Evolutionary conservation across 495 filamentous ascomycete genomes (phyloP).

Genomic region (Penicillium goetzii): DNA sequence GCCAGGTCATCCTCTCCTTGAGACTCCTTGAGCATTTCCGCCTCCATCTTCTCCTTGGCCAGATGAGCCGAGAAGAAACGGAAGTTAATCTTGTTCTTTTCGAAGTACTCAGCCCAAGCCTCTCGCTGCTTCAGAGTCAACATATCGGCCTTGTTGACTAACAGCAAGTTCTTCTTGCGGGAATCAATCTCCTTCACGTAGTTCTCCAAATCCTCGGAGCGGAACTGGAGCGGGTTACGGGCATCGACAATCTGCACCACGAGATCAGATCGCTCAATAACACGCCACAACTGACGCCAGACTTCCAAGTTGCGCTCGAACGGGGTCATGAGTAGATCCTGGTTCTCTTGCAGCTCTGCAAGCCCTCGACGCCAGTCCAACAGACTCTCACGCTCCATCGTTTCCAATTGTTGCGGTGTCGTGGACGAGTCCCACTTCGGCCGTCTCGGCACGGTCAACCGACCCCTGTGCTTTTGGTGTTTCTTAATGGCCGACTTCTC

Average conservation of each 20-base stretch:
- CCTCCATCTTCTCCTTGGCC: conserved; percentile 86
- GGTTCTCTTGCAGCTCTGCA: conserved; percentile 87
- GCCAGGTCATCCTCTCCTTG: conserved; percentile 47
- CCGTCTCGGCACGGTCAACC: conserved; percentile 86
- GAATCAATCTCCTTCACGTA: conserved; percentile 93
- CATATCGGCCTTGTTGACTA: conserved; percentile 99
- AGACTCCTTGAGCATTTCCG: conserved; percentile 53
- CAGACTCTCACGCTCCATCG: conserved; percentile 76
- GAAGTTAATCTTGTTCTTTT: conserved; percentile 78
- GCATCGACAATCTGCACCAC: conserved; percentile 99
- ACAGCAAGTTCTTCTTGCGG: conserved; percentile 85
- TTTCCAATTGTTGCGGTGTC: conserved; percentile 79
- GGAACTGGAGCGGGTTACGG: conserved; percentile 89
- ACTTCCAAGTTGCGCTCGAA: conserved; percentile 98
- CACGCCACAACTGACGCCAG: conserved; percentile 97
- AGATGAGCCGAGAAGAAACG: conserved; percentile 94
- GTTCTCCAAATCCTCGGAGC: conserved; percentile 87
- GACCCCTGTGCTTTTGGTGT: conserved; percentile 73
- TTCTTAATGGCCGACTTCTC: conserved; percentile 77
- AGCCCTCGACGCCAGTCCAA: conserved; percentile 88
- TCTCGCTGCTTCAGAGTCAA: conserved; percentile 86
- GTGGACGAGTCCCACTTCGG: conserved; percentile 87
- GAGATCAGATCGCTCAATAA: conserved; percentile 94
- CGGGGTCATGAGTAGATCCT: conserved; percentile 96
- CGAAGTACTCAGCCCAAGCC: conserved; percentile 88